These are phyloP conservation scores for Colletotrichum sidae DNA, from an alignment of 2,329 filamentous ascomycete genomes.

Conservation along the genomic window DNA sequence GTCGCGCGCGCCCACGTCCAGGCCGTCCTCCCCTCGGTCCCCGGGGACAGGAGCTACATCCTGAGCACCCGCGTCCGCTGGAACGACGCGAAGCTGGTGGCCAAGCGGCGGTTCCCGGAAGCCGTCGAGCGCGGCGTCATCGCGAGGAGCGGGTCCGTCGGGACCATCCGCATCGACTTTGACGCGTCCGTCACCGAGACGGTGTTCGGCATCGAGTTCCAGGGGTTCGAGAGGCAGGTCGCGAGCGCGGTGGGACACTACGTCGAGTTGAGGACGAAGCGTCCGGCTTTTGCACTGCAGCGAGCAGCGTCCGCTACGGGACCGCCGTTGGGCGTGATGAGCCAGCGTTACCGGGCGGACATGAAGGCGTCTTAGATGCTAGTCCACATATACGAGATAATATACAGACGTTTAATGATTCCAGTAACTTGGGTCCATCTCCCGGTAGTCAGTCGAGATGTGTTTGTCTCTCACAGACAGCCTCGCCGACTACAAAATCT, in stretches of 20 bases:
- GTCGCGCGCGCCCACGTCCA: conserved; percentile 52
- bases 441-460: too few species aligned
- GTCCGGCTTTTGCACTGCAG: background rate
- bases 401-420: too few species aligned
- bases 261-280: conserved; percentile 42
- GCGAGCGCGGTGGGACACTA: conserved; percentile 49
- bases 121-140: conserved; percentile 31
- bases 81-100: conserved; percentile 54
- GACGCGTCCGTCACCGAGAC: conserved; percentile 46
- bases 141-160: conserved; percentile 20
- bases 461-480: too few species aligned
- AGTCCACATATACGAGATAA: too few species aligned
- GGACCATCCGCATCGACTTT: conserved; percentile 31
- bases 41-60: conserved; percentile 48
- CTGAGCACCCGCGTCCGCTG: conserved; percentile 42
- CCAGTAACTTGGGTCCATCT: too few species aligned
- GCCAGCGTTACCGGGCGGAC: too few species aligned
- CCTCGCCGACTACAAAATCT: too few species aligned
- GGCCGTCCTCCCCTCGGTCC: conserved; percentile 47
- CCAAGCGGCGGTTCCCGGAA: conserved; percentile 43
- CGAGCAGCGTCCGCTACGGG: background rate
- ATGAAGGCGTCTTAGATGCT: too few species aligned
- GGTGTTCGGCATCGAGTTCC: conserved; percentile 47
- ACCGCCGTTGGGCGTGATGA: background rate
- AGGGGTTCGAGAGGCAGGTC: conserved; percentile 48